Percentiles rank a stretch among this genome's conserved stretches.
Evolutionary conservation across 2,329 filamentous ascomycete genomes (phyloP).

Genomic region (Aspergillus pseudonomiae): DNA sequence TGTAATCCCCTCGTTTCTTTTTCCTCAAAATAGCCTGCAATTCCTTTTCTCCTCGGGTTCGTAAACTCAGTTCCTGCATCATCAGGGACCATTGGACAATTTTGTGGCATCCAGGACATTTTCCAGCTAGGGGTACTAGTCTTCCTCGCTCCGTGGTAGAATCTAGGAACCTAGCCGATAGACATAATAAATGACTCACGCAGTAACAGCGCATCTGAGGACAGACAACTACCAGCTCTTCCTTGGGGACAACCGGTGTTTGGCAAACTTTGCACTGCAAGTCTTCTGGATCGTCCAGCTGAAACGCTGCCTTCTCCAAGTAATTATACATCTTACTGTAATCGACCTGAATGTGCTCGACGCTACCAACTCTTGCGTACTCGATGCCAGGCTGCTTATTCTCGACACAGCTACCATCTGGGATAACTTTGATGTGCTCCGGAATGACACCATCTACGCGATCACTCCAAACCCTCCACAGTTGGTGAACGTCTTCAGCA

Average conservation of each 20-base stretch:
- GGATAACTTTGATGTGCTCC: slow-evolving; percentile 55
- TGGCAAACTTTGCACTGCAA: slow-evolving; percentile 56
- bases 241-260: slow-evolving; percentile 36
- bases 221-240: slow-evolving; percentile 56
- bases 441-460: slow-evolving; percentile 53
- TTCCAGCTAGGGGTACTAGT: slow-evolving; percentile 69
- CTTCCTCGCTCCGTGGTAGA: slow-evolving; percentile 39
- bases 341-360: slow-evolving; percentile 55
- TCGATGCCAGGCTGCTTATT: slow-evolving; percentile 14
- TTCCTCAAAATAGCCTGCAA: slow-evolving; percentile 67
- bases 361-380: slow-evolving; percentile 37
- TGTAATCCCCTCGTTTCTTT: slow-evolving; percentile 40
- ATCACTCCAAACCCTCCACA: slow-evolving; percentile 67
- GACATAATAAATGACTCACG: slow-evolving; percentile 59
- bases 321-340: slow-evolving; percentile 55
- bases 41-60: slow-evolving; percentile 70
- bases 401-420: slow-evolving; percentile 48
- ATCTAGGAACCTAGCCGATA: slow-evolving; percentile 56
- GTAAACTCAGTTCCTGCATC: slow-evolving; percentile 79
- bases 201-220: slow-evolving; percentile 51
- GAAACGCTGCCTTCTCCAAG: slow-evolving; percentile 54
- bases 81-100: slow-evolving; percentile 72
- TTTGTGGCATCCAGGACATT: slow-evolving; percentile 70
- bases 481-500: slow-evolving; percentile 65
- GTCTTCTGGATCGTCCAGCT: slow-evolving; percentile 42